These are phyloP conservation scores for Skeletonema menzelii DNA, from an alignment of 108 stramenopile genomes.

Conservation along the genomic window DNA sequence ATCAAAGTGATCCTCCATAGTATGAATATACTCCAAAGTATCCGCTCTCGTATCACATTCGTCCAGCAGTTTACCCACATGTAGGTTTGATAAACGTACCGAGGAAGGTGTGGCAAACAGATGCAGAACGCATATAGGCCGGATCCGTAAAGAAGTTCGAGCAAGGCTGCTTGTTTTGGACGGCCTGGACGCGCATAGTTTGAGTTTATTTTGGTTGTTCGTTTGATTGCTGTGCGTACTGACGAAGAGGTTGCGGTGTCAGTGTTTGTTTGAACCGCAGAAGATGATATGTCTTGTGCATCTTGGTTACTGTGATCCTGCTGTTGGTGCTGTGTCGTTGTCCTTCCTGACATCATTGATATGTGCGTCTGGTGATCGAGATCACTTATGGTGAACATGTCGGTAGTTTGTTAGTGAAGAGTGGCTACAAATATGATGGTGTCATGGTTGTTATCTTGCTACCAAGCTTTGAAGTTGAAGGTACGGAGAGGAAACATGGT, in stretches of 20 bases:
- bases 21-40: conserved; percentile 34
- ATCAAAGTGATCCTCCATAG: conserved; percentile 21
- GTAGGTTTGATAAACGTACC: conserved; percentile 18
- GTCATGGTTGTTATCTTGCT: no score
- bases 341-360: not conserved
- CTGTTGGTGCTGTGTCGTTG: not conserved
- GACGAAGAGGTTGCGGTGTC: not conserved
- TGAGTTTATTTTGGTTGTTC: conserved; percentile 3
- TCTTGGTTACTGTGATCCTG: not conserved
- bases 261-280: not conserved
- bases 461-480: no score
- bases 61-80: not conserved
- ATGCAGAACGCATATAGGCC: conserved; percentile 34
- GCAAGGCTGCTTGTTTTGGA: conserved; percentile 20
- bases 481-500: no score
- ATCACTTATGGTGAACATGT: not conserved
- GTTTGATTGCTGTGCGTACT: not conserved
- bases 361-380: not conserved
- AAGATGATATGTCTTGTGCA: not conserved
- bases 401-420: not conserved
- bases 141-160: conserved; percentile 27
- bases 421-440: no score
- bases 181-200: conserved; percentile 37
- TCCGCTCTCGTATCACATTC: conserved; percentile 6
- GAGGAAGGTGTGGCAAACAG: conserved; percentile 30